phyloP scores from a whole-genome alignment of 768 basidiomycete genomes.

The Cantharellus anzutake region DNA sequence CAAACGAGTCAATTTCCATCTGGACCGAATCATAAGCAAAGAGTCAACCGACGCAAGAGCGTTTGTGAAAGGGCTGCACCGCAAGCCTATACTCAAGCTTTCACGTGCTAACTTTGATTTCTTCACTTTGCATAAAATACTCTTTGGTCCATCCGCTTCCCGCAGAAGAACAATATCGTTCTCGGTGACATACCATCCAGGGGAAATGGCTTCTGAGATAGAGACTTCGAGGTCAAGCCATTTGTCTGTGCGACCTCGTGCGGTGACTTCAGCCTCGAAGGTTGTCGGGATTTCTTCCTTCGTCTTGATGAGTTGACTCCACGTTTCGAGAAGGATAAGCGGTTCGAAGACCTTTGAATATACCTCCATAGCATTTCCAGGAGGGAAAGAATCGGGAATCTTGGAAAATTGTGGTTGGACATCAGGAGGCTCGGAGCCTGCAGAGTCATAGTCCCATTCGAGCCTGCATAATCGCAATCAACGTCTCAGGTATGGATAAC shows the following conservation, averaged over 20 bases:
- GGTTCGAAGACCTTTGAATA: conserved; percentile 71
- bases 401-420: conserved; percentile 20
- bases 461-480: conserved; percentile 26
- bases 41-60: conserved; percentile 25
- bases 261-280: conserved; percentile 43
- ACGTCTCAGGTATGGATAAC: neutral
- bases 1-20: conserved; percentile 63
- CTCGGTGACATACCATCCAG: conserved; percentile 60
- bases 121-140: conserved; percentile 54
- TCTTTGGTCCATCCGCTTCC: conserved; percentile 32
- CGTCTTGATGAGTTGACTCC: conserved; percentile 69
- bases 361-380: conserved; percentile 26
- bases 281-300: conserved; percentile 42
- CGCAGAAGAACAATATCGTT: conserved; percentile 71
- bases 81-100: conserved; percentile 39
- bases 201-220: conserved; percentile 37
- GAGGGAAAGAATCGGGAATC: conserved; percentile 48
- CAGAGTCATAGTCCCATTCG: conserved; percentile 71
- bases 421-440: conserved; percentile 39
- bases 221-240: conserved; percentile 65
- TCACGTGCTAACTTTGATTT: conserved; percentile 22
- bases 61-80: conserved; percentile 25
- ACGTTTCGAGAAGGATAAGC: conserved; percentile 70
- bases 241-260: conserved; percentile 55
- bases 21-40: conserved; percentile 41